Evolutionary conservation across 495 filamentous ascomycete genomes (phyloP), one percentile per base, ranked within the genome.

Genomic region (Daldinia decipiens): DNA sequence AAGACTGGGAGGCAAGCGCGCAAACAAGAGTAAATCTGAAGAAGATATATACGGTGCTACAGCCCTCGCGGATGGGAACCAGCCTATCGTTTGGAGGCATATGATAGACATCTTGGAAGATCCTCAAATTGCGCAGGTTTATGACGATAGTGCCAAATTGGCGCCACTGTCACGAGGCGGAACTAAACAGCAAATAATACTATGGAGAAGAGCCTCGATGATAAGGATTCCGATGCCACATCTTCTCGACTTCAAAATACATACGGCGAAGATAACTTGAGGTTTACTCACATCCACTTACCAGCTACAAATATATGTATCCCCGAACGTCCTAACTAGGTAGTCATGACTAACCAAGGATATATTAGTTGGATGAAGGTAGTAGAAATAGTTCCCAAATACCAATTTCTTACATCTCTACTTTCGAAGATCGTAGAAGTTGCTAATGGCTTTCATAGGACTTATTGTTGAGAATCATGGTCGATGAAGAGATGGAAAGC

Each of bases 331-430:
- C 27, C 7, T 24, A 19, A 21, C 7, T 21, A 17, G 1, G 12
- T 27, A 24, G 26, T 27, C 12, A 55, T 55, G 21, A 17, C 58
- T 68, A 62, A 68, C 29, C 1, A 26, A 40, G 21, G 11, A 50
- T 26, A 68, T 58, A 51, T 68, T 0, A 51, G 39, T 13, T 68
- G 65, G 65, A 68, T 68, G 65, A 68, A 68, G 51, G 65, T 67
- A 52, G 50, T 12, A 34, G 55, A 52, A 38, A 52, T 29, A 39
- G 21, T 59, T 8, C 15, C 43, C 17, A 27, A 4, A 55, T 43
- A 3, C 6, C 5, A 9, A 45, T 21, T 47, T 47, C 2, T 4
- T 24, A 24, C 8, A 8, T 47, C 32, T 34, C 11, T 6, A 27
- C 12, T 29, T 38, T 19, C 17, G 5, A 58, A 17, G 5, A 59